A percentile compares a stretch with the other conserved stretches of the same genome.
Evolutionary conservation across 768 basidiomycete species (phyloP).

Genomic region (Lactifluus volemus): DNA sequence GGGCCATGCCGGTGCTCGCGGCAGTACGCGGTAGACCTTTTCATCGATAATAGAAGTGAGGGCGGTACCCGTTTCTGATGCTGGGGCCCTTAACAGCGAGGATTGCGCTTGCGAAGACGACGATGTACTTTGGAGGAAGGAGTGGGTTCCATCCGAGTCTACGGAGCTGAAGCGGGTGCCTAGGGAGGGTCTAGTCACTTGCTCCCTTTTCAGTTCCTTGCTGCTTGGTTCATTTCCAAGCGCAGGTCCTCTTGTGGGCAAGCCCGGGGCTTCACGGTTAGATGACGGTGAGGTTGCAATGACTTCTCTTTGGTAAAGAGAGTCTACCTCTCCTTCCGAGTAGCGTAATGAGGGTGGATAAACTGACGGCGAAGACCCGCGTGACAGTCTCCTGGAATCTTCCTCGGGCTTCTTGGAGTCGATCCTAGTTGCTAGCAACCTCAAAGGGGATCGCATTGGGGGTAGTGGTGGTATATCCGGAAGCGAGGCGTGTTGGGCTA

Average conservation of each 20-base stretch:
- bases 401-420: background rate
- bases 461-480: constrained; percentile 23
- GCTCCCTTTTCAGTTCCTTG: background rate
- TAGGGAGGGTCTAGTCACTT: background rate
- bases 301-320: constrained; percentile 5
- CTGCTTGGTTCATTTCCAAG: background rate
- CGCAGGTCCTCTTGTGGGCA: background rate
- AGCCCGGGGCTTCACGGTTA: background rate
- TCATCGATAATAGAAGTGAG: constrained; percentile 40
- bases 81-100: background rate
- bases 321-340: constrained; percentile 12
- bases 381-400: background rate
- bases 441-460: constrained; percentile 14
- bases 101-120: background rate
- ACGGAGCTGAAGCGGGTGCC: background rate
- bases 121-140: background rate
- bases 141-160: background rate
- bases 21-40: constrained; percentile 18
- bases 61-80: background rate
- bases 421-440: background rate
- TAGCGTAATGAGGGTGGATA: constrained; percentile 20
- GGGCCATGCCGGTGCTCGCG: background rate
- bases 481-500: constrained; percentile 16
- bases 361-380: constrained; percentile 21
- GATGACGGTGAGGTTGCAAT: background rate